Conservation (phyloP, 805 yeast species). For the Cyberlindnera bimundalis region DNA sequence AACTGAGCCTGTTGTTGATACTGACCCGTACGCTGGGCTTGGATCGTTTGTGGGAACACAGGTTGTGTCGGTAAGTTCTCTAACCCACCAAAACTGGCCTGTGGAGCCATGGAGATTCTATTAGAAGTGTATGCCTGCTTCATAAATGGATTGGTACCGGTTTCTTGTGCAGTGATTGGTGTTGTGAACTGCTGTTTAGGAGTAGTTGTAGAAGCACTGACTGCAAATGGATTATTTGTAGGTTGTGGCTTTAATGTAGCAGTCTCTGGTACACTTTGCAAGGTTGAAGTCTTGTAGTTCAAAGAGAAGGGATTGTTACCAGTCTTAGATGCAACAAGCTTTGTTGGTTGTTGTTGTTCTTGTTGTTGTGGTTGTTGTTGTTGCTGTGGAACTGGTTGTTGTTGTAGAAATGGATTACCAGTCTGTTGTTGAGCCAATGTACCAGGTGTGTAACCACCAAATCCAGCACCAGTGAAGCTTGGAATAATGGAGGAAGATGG, state of each 20-base stretch:
- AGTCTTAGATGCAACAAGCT: constrained; percentile 19
- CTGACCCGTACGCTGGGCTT: constrained; percentile 35
- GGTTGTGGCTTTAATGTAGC: constrained; percentile 14
- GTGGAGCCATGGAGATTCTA: constrained; percentile 38
- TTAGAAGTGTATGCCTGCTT: constrained; percentile 24
- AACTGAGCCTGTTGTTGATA: constrained; percentile 37
- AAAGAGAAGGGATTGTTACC: constrained; percentile 32
- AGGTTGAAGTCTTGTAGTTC: constrained; percentile 15
- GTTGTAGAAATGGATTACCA: constrained; percentile 36
- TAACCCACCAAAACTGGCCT: constrained; percentile 68
- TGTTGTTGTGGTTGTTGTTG: constrained; percentile 10
- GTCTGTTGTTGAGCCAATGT: constrained; percentile 21
- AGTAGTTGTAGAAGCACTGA: constrained; percentile 1
- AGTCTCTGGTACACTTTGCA: constrained; percentile 15
- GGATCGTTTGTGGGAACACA: constrained; percentile 65
- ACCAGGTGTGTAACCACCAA: constrained; percentile 44
- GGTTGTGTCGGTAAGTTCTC: constrained; percentile 63
- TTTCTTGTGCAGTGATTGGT: constrained; percentile 24
- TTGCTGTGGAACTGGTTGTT: constrained; percentile 13
- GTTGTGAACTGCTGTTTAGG: neutral
- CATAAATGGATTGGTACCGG: constrained; percentile 41
- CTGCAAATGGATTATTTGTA: constrained; percentile 30
- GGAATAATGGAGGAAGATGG: constrained; percentile 25
- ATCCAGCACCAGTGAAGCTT: constrained; percentile 53
- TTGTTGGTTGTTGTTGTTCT: constrained; percentile 4